These are phyloP conservation scores for Leccinellum albellum DNA, from an alignment of 768 basidiomycete species.

Conservation along the genomic window DNA sequence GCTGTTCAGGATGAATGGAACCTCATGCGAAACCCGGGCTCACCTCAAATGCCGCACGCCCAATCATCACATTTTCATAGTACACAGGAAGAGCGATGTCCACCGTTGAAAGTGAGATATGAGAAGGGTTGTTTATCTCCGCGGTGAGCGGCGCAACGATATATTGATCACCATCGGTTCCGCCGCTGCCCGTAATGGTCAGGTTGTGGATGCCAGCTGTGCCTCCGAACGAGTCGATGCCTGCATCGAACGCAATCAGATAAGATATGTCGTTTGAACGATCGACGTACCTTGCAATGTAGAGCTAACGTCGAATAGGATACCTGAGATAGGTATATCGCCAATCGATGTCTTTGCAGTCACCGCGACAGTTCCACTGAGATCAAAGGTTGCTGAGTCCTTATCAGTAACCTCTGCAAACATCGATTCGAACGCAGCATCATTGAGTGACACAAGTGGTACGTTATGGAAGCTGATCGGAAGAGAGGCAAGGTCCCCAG, in stretches of 20 bases:
- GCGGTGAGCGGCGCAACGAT: conserved; percentile 57
- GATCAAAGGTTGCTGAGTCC: conserved; percentile 39
- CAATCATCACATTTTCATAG: conserved; percentile 53
- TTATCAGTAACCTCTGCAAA: conserved; percentile 58
- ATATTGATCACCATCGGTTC: conserved; percentile 55
- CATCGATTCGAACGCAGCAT: conserved; percentile 51
- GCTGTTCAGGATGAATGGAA: not conserved
- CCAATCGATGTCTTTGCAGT: conserved; percentile 61
- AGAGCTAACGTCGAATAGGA: conserved; percentile 60
- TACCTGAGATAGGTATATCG: conserved; percentile 59
- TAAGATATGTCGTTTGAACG: not conserved
- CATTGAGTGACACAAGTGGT: conserved; percentile 53
- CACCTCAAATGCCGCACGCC: conserved; percentile 57
- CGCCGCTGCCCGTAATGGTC: conserved; percentile 61
- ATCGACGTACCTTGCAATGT: conserved; percentile 43
- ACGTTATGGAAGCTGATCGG: conserved; percentile 53
- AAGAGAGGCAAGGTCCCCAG: conserved; percentile 62
- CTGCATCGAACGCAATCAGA: conserved; percentile 26
- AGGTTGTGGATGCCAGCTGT: conserved; percentile 52
- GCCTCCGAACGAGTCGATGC: conserved; percentile 57
- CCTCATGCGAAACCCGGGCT: conserved; percentile 14
- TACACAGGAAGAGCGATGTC: conserved; percentile 55
- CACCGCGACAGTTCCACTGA: conserved; percentile 58
- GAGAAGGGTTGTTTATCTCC: conserved; percentile 62
- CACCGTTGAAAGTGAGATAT: conserved; percentile 58